Base-by-base conservation (phyloP, 768 basidiomycete species). In the Leccinum pellstonianum region DNA sequence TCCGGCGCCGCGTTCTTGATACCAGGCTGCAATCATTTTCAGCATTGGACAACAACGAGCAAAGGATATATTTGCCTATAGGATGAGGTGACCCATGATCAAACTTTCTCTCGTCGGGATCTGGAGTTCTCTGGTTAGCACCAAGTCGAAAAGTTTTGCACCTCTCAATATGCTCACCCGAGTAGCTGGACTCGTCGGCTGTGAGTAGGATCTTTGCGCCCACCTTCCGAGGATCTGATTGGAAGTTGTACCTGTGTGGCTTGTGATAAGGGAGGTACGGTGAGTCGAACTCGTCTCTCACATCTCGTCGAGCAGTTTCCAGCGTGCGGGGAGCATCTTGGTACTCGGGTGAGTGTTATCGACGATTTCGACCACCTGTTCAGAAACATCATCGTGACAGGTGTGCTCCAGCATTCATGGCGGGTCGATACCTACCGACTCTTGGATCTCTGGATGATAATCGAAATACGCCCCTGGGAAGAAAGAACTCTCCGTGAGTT, bases 51-150 rank as follows among this genome's bases (percentile, higher is more conserved):
- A 31, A 31, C 7, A 47, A 56, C 21, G 27, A 31, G 2, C 10
- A 35, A 15, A 46, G 17, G 15, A 54, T 5, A 48, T 29, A 64
- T 78, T 64, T 70, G 86, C 90, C 89, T 64, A 86, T 83, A 3
- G 93, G 93, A 75, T 92, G 91, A 5, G 92, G 91, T 31, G 70
- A 76, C 12, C 91, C 92, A 66, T 90, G 85, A 63, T 86, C 72
- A 66, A 81, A 88, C 31, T 77, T 78, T 46, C 83, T 64, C 56
- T 67, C 52, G 50, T 63, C 65, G 1, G 65, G 65, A 50, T 75
- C 72, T 75, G 54, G 3, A 2, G 38, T 53, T 21, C 15, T 27
- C 33, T 15, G 31, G 55, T 57, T 1, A 33, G 55, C 15, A n/a
- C 17, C 41, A 33, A 33, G 41, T 9, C 25, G 8, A 29, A 43